phyloP scores from a whole-genome alignment of 345 rosid genomes.

The Linum lewisii region DNA sequence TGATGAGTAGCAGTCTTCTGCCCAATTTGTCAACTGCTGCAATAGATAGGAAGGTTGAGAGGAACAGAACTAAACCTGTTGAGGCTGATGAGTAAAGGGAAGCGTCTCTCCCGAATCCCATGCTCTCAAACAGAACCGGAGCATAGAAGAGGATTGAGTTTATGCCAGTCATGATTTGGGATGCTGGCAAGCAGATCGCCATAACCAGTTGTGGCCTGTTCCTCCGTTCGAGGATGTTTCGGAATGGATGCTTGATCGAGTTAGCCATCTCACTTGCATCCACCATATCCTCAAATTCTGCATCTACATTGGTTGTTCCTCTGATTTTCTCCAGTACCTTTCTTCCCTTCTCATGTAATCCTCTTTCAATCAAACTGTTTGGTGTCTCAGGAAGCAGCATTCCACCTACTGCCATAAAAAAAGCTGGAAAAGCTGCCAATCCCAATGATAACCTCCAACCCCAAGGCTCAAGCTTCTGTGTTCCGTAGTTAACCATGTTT shows the following conservation, averaged over 20 bases:
- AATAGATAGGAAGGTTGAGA: constrained; percentile 75
- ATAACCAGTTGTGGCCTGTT: constrained; percentile 75
- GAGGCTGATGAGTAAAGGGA: constrained; percentile 81
- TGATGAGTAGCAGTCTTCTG: constrained; percentile 62
- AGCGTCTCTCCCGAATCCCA: constrained; percentile 84
- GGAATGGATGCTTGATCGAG: constrained; percentile 73
- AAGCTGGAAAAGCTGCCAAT: constrained; percentile 71
- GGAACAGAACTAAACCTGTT: constrained; percentile 84
- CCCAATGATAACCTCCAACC: constrained; percentile 99
- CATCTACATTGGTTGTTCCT: constrained; percentile 60
- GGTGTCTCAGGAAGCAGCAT: constrained; percentile 74
- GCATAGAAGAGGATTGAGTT: constrained; percentile 94
- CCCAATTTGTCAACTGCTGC: constrained; percentile 68
- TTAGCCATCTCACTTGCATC: constrained; percentile 88
- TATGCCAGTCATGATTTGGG: constrained; percentile 90
- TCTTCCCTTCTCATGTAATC: constrained; percentile 47
- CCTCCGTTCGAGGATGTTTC: constrained; percentile 59
- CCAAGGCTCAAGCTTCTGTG: constrained; percentile 69
- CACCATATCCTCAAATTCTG: constrained; percentile 75
- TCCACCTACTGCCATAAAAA: constrained; percentile 79
- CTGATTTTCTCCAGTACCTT: constrained; percentile 55
- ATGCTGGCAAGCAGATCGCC: constrained; percentile 75
- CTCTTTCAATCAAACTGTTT: constrained; percentile 74
- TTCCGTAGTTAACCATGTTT: constrained; percentile 84
- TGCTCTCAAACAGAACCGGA: constrained; percentile 74